A percentile compares a stretch with the other conserved stretches of the same genome.
These are phyloP conservation scores for Penicillium turbatum DNA, from an alignment of 495 filamentous ascomycete genomes.

Conservation along the genomic window DNA sequence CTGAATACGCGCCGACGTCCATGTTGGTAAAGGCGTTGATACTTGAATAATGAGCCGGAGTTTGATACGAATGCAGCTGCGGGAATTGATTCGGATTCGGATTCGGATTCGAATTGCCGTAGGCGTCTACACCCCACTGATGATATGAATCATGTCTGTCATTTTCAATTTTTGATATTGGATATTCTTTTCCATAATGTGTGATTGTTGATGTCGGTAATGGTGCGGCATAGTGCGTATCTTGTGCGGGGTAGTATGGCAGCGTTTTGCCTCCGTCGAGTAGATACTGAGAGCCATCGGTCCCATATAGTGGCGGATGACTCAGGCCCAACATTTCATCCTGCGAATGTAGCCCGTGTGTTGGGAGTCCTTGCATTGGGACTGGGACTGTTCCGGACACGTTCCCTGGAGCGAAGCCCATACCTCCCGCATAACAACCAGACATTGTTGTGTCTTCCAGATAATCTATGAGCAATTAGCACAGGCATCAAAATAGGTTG, in stretches of 20 bases:
- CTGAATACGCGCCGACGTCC: not conserved
- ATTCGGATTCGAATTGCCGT: constrained; percentile 3
- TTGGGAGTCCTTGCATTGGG: constrained; percentile 7
- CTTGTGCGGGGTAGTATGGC: not conserved
- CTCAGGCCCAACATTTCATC: not conserved
- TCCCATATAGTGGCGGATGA: not conserved
- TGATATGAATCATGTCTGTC: constrained; percentile 4
- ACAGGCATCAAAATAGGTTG: not conserved
- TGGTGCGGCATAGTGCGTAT: not conserved
- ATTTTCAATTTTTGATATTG: constrained; percentile 2
- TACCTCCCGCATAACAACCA: constrained; percentile 8
- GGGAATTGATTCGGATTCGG: not conserved
- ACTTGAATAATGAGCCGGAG: constrained; percentile 11
- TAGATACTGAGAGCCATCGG: not conserved
- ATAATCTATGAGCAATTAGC: constrained; percentile 2
- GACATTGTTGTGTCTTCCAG: constrained; percentile 8
- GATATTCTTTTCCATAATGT: not conserved
- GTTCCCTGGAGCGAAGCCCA: constrained; percentile 11
- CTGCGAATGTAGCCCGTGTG: not conserved
- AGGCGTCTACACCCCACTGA: constrained; percentile 13
- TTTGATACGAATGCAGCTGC: not conserved
- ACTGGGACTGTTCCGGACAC: constrained; percentile 5
- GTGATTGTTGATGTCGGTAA: not conserved
- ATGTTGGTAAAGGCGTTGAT: constrained; percentile 3
- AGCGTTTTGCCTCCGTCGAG: not conserved